A percentile compares a stretch with the other conserved stretches of the same genome.
phyloP scores from a whole-genome alignment of 345 rosid genomes.

The Salix arbutifolia region DNA sequence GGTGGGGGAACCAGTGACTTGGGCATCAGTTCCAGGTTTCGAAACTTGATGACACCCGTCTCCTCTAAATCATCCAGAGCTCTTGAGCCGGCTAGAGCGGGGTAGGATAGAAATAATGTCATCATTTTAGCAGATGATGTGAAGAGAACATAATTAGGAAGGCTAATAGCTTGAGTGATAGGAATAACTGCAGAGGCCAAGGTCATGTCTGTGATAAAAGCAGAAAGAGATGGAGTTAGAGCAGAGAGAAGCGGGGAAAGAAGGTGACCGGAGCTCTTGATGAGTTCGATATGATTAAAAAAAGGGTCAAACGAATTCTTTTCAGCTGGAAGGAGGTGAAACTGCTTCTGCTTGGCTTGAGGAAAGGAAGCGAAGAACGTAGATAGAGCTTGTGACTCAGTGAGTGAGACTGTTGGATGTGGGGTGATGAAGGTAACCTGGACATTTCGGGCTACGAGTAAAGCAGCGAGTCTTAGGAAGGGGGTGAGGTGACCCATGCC shows the following conservation, averaged over 20 bases:
- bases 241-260: conserved; percentile 32
- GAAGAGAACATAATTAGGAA: conserved; percentile 38
- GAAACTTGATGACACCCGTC: neutral
- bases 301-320: conserved; percentile 31
- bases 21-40: conserved; percentile 12
- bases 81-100: conserved; percentile 1
- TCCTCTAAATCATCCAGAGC: neutral
- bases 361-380: conserved; percentile 24
- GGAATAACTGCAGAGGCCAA: conserved; percentile 30
- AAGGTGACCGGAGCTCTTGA: conserved; percentile 23
- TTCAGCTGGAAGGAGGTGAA: conserved; percentile 22
- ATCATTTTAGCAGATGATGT: conserved; percentile 43
- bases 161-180: conserved; percentile 22
- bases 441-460: conserved; percentile 13
- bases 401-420: conserved; percentile 30
- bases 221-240: conserved; percentile 26
- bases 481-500: conserved; percentile 50
- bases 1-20: conserved; percentile 28
- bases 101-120: conserved; percentile 29
- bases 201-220: conserved; percentile 35
- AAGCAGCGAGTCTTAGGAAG: conserved; percentile 35
- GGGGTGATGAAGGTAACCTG: conserved; percentile 33
- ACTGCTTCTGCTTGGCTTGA: conserved; percentile 16
- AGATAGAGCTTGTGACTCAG: conserved; percentile 26
- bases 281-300: conserved; percentile 23